Conservation (phyloP, 805 yeast genomes). For the Spathaspora arborariae region DNA sequence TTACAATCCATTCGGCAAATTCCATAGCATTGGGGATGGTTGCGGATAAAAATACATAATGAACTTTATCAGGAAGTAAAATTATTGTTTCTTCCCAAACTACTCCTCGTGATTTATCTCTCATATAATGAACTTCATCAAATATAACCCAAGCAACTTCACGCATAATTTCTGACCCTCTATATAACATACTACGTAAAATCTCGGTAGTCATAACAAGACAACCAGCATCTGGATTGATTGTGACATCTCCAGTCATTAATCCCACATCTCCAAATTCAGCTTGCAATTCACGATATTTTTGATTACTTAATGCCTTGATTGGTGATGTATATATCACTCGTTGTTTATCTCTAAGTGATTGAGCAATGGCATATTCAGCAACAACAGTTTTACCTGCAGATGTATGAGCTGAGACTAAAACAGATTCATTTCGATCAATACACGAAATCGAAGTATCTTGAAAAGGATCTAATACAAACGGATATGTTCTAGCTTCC, state of each 20-base stretch:
- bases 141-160: slow-evolving; percentile 99
- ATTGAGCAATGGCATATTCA: slow-evolving; percentile 94
- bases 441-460: slow-evolving; percentile 95
- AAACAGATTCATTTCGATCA: slow-evolving; percentile 88
- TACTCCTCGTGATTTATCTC: slow-evolving; percentile 97
- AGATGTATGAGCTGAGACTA: slow-evolving; percentile 96
- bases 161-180: slow-evolving; percentile 97
- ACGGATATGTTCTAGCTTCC: slow-evolving; percentile 90
- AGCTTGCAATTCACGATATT: slow-evolving; percentile 85
- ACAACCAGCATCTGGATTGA: slow-evolving; percentile 97
- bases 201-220: slow-evolving; percentile 98
- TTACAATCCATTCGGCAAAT: slow-evolving; percentile 98
- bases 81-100: slow-evolving; percentile 99
- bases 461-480: slow-evolving; percentile 94
- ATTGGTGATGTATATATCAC: slow-evolving; percentile 95
- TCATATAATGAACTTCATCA: slow-evolving; percentile 98
- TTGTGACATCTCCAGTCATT: slow-evolving; percentile 99
- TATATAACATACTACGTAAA: slow-evolving; percentile 90
- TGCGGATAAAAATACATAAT: slow-evolving; percentile 89
- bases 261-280: slow-evolving; percentile 96
- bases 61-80: slow-evolving; percentile 91
- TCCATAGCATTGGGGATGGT: slow-evolving; percentile 98
- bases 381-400: slow-evolving; percentile 98
- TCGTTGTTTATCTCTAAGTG: slow-evolving; percentile 85
- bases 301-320: slow-evolving; percentile 91